Evolutionary conservation across 2,329 filamentous ascomycete genomes (phyloP), one percentile per base, ranked within the genome.

Genomic region (Arthrobotrys sphaeroides): DNA sequence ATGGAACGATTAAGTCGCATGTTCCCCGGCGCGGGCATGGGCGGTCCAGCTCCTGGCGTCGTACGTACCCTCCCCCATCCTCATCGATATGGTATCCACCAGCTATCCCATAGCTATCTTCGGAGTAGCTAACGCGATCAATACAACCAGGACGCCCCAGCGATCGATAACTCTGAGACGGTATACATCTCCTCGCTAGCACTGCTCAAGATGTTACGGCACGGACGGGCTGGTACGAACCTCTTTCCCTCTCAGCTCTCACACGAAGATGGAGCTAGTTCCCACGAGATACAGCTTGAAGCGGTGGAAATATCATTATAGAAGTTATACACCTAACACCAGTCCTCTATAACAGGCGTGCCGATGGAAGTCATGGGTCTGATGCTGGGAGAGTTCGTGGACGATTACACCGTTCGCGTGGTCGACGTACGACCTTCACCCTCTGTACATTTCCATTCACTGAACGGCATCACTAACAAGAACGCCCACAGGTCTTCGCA

Each of bases 311-410:
- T n/a, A n/a, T n/a, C n/a, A n/a, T n/a, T n/a, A n/a, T n/a, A n/a
- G n/a, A n/a, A n/a, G n/a, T n/a, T n/a, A n/a, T n/a, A n/a, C n/a
- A n/a, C n/a, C n/a, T n/a, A n/a, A n/a, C n/a, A n/a, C n/a, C n/a
- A n/a, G n/a, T n/a, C n/a, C n/a, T n/a, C n/a, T n/a, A n/a, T n/a
- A 28, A 40, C 61, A 80, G 79, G 95, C 85, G 95, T 99, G 78
- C 95, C 95, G 18, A 99, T 99, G 95, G 95, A 99, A 87, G 95
- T 99, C 83, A 99, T 99, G 95, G 95, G 95, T 77, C 86, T 99
- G 82, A 99, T 99, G 95, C 85, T 98, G 81, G 95, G 95, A 83
- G 95, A 98, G 83, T 98, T 99, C 80, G 94, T 99, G 74, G 95
- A 99, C 82, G 95, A 98, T 85, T 99, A 97, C 84, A 99, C 95